These are phyloP conservation scores for Immersiporthe knoxdaviesiana DNA, from an alignment of 2,329 filamentous ascomycete species.

Conservation along the genomic window DNA sequence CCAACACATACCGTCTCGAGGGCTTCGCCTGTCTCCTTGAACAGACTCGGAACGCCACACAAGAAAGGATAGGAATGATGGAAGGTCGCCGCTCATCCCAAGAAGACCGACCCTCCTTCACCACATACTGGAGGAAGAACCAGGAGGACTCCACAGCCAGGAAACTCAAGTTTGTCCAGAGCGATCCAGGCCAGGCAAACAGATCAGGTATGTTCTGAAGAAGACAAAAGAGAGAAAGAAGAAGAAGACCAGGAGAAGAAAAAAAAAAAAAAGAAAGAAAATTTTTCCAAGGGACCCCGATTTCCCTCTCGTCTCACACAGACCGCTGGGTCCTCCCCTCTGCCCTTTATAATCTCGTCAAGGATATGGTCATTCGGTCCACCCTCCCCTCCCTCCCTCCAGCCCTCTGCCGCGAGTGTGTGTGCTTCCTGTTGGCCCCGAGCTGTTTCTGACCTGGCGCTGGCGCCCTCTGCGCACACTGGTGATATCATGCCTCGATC, in stretches of 20 bases:
- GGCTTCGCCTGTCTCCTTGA: neutral
- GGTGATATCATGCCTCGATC: conserved; percentile 23
- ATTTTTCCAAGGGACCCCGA: neutral
- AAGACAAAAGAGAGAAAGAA: neutral
- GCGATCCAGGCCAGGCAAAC: conserved; percentile 33
- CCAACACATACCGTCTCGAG: neutral
- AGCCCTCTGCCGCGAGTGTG: neutral
- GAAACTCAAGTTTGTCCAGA: conserved; percentile 43
- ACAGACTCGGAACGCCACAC: neutral
- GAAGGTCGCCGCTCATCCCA: conserved; percentile 12
- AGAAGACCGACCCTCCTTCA: conserved; percentile 48
- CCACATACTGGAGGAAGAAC: conserved; percentile 50
- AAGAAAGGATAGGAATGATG: neutral
- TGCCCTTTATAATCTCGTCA: neutral
- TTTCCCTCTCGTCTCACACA: neutral
- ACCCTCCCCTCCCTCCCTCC: neutral
- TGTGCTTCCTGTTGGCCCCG: neutral
- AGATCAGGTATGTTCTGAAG: conserved; percentile 33
- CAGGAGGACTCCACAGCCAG: conserved; percentile 43
- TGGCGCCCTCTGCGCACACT: conserved; percentile 13
- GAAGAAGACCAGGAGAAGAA: too few species aligned
- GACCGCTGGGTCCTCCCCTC: conserved; percentile 16
- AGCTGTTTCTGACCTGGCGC: conserved; percentile 10
- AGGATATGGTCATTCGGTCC: neutral
- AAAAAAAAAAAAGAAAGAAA: neutral